Percentiles rank a stretch among this genome's conserved stretches.
Conservation (phyloP, 352 stramenopile genomes). For the Elongisporangium senticosum region DNA sequence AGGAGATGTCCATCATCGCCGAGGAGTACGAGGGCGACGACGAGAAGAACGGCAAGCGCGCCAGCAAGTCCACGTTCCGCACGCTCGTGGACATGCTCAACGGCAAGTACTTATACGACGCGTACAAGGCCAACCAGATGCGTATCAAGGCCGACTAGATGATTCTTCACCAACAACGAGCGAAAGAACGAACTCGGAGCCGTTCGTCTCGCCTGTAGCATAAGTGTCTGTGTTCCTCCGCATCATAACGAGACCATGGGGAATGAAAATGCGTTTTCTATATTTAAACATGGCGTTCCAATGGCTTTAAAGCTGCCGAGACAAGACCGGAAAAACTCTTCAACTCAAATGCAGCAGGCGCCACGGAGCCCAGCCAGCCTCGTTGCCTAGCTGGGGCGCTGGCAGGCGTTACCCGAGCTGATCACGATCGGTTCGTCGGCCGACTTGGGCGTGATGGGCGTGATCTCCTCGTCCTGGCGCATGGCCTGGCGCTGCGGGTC, state of each 20-base stretch:
- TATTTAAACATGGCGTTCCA: not conserved
- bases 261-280: not conserved
- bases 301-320: too few species aligned
- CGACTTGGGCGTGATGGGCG: slow-evolving; percentile 70
- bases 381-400: slow-evolving; percentile 39
- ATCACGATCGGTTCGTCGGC: slow-evolving; percentile 66
- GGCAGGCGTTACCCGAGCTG: slow-evolving; percentile 75
- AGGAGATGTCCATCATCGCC: slow-evolving; percentile 48
- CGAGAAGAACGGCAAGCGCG: slow-evolving; percentile 28
- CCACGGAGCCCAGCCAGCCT: not conserved
- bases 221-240: not conserved
- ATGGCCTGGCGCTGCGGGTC: slow-evolving; percentile 71
- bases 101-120: slow-evolving; percentile 84
- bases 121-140: slow-evolving; percentile 57
- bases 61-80: slow-evolving; percentile 48
- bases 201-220: not conserved
- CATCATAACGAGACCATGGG: not conserved
- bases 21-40: slow-evolving; percentile 63
- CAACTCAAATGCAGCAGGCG: not conserved
- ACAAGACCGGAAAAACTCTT: not conserved
- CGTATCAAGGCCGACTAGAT: slow-evolving; percentile 52
- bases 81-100: slow-evolving; percentile 86
- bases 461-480: slow-evolving; percentile 83
- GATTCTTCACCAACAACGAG: too few species aligned
- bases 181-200: not conserved